These are phyloP conservation scores for Exophiala alcalophila DNA, from an alignment of 2,329 filamentous ascomycete genomes.

Conservation along the genomic window DNA sequence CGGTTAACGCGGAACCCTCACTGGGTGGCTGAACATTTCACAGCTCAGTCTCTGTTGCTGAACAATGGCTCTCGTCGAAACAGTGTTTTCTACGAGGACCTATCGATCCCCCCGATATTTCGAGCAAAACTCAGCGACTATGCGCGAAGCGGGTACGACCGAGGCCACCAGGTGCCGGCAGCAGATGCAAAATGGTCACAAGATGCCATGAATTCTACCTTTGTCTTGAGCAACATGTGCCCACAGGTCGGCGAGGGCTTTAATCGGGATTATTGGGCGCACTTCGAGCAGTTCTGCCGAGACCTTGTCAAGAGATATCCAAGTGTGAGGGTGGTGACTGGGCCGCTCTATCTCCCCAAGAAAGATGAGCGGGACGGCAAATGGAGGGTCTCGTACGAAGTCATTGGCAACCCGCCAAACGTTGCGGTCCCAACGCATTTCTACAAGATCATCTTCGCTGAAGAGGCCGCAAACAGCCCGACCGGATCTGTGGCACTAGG, in stretches of 20 bases:
- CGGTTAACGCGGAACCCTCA: conserved; percentile 84
- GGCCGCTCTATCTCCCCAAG: conserved; percentile 87
- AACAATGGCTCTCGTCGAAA: conserved; percentile 79
- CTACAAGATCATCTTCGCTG: conserved; percentile 97
- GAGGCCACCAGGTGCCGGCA: conserved; percentile 94
- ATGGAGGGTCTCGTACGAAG: conserved; percentile 93
- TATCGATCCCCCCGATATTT: conserved; percentile 76
- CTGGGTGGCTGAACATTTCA: conserved; percentile 97
- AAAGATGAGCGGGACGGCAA: conserved; percentile 79
- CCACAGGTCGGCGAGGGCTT: conserved; percentile 97
- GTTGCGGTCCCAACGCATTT: conserved; percentile 97
- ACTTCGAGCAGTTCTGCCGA: conserved; percentile 96
- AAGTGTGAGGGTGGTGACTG: conserved; percentile 85
- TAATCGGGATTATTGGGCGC: conserved; percentile 98
- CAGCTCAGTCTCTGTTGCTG: conserved; percentile 71
- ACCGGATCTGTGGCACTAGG: conserved; percentile 78
- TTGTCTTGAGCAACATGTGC: conserved; percentile 93
- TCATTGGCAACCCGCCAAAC: conserved; percentile 89
- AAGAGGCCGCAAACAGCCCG: conserved; percentile 64
- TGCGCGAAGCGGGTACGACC: conserved; percentile 89
- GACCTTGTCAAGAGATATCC: conserved; percentile 77
- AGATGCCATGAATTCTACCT: conserved; percentile 90
- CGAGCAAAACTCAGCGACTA: conserved; percentile 90
- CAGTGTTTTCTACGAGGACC: conserved; percentile 80
- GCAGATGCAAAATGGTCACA: conserved; percentile 97